phyloP scores from a whole-genome alignment of 352 stramenopile genomes.

The Phytophthora niederhauseri region DNA sequence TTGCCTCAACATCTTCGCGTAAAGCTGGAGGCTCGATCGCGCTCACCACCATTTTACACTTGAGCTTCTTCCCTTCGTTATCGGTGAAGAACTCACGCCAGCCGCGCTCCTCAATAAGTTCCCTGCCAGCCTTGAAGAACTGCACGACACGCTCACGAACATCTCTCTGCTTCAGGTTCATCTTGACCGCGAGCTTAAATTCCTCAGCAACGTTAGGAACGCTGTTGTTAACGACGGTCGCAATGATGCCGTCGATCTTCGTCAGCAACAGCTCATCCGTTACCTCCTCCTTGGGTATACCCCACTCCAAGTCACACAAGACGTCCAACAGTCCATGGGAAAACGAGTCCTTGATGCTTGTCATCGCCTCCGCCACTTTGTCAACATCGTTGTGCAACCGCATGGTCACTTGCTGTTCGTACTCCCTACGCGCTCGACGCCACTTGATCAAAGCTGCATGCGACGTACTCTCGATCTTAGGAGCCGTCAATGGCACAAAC shows the following conservation, averaged over 20 bases:
- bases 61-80: slow-evolving; percentile 4
- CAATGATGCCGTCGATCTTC: slow-evolving; percentile 7
- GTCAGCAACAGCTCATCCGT: neutral
- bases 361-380: neutral
- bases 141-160: slow-evolving; percentile 1
- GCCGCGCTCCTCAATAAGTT: neutral
- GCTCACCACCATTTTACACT: slow-evolving; percentile 9
- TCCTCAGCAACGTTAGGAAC: slow-evolving; percentile 1
- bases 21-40: neutral
- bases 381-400: neutral
- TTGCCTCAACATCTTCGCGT: neutral
- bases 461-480: neutral
- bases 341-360: neutral
- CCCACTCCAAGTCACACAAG: slow-evolving; percentile 12
- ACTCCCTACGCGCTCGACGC: neutral
- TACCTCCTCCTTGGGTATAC: neutral
- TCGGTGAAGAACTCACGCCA: slow-evolving; percentile 8
- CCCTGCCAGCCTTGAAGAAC: neutral
- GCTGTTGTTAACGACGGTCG: slow-evolving; percentile 11
- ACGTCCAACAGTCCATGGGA: neutral
- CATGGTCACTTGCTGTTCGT: neutral
- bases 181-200: slow-evolving; percentile 6
- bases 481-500: neutral
- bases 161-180: slow-evolving; percentile 12
- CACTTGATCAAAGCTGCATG: neutral